Percentiles rank a stretch among this genome's conserved stretches.
Evolutionary conservation across 176 grass and related monocot genomes (phyloP).

Genomic region (Poa pratensis): DNA sequence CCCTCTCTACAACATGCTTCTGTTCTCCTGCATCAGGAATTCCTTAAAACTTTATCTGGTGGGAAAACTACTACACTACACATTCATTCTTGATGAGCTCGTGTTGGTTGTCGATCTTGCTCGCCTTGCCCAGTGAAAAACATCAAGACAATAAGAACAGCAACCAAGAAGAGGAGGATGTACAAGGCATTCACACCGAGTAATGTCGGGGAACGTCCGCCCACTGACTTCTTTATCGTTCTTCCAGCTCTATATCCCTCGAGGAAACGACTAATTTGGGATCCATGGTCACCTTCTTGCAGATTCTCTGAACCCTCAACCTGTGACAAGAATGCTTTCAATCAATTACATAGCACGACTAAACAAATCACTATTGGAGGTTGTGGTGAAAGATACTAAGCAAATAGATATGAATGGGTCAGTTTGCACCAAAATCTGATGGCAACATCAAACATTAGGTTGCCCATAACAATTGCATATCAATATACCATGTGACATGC

Average conservation of each 20-base stretch:
- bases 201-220: slow-evolving; percentile 42
- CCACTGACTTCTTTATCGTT: slow-evolving; percentile 60
- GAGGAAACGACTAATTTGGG: slow-evolving; percentile 80
- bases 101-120: slow-evolving; percentile 45
- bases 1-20: slow-evolving; percentile 25
- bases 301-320: slow-evolving; percentile 71
- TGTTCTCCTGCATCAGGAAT: slow-evolving; percentile 1
- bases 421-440: not conserved
- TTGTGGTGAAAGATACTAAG: not conserved
- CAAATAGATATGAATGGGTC: not conserved
- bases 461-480: slow-evolving; percentile 24
- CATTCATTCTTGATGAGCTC: slow-evolving; percentile 50
- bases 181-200: slow-evolving; percentile 57
- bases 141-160: slow-evolving; percentile 55
- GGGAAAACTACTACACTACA: not conserved
- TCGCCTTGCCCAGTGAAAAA: slow-evolving; percentile 60
- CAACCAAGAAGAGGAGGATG: slow-evolving; percentile 60
- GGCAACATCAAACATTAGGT: not conserved
- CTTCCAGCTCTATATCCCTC: slow-evolving; percentile 79
- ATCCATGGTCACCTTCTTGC: slow-evolving; percentile 65
- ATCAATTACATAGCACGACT: not conserved
- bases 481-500: not conserved
- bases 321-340: slow-evolving; percentile 44
- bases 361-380: slow-evolving; percentile 4
- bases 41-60: not conserved